phyloP scores from a whole-genome alignment of 2,329 filamentous ascomycete species.

The Stenocarpella maydis region DNA sequence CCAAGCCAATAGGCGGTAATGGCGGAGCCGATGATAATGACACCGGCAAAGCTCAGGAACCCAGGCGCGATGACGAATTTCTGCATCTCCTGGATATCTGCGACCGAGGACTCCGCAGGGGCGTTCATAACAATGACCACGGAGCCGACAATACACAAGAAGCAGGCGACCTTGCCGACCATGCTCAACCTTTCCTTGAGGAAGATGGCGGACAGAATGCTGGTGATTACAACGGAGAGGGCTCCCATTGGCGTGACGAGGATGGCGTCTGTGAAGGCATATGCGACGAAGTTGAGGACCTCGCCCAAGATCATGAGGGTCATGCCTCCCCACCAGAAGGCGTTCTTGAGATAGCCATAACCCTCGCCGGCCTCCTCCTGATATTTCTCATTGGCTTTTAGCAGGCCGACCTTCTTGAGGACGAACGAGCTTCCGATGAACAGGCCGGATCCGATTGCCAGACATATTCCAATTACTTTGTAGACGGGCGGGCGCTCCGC shows the following conservation, averaged over 20 bases:
- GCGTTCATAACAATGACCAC: slow-evolving; percentile 96
- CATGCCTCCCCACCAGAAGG: slow-evolving; percentile 96
- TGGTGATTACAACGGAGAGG: slow-evolving; percentile 89
- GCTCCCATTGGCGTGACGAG: slow-evolving; percentile 56
- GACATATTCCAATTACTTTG: slow-evolving; percentile 85
- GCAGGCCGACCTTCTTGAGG: slow-evolving; percentile 89
- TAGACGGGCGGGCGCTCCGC: slow-evolving; percentile 62
- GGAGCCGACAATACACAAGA: slow-evolving; percentile 92
- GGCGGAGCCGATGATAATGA: slow-evolving; percentile 77
- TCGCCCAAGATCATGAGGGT: slow-evolving; percentile 96
- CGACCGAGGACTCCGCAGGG: slow-evolving; percentile 83
- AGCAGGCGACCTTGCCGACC: slow-evolving; percentile 95
- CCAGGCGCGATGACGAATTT: slow-evolving; percentile 84
- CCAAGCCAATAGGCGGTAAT: slow-evolving; percentile 82
- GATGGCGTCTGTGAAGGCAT: slow-evolving; percentile 79
- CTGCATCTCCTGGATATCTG: slow-evolving; percentile 92
- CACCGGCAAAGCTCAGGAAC: slow-evolving; percentile 84
- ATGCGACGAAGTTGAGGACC: slow-evolving; percentile 96
- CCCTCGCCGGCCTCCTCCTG: slow-evolving; percentile 95
- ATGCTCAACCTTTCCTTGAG: slow-evolving; percentile 95
- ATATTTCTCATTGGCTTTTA: slow-evolving; percentile 95
- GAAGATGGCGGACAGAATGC: slow-evolving; percentile 91
- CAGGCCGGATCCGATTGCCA: slow-evolving; percentile 85
- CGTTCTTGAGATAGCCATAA: slow-evolving; percentile 96
- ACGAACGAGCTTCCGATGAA: slow-evolving; percentile 98